Evolutionary conservation across 306 rosid genomes (phyloP).

Genomic region (Begonia loranthoides): DNA sequence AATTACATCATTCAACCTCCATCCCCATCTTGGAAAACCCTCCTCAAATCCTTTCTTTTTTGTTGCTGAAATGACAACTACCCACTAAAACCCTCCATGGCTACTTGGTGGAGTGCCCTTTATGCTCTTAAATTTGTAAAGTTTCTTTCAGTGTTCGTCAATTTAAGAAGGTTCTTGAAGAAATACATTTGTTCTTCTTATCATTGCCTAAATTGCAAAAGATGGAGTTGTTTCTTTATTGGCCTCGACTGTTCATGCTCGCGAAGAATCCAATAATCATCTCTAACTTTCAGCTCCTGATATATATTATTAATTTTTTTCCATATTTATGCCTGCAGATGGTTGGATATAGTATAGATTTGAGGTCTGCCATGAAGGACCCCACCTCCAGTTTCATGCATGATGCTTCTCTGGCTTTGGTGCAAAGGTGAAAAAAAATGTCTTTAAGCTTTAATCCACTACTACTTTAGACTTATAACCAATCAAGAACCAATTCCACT

Average conservation of each 20-base stretch:
- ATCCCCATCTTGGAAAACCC: too few species aligned
- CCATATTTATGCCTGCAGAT: neutral
- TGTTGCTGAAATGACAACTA: too few species aligned
- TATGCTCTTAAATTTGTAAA: neutral
- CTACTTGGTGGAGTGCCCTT: too few species aligned
- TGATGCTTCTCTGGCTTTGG: neutral
- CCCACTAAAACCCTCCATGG: too few species aligned
- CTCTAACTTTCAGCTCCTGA: too few species aligned
- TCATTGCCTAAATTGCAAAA: constrained; percentile 28
- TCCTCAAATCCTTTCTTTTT: too few species aligned
- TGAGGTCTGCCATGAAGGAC: neutral
- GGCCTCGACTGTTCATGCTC: constrained; percentile 8
- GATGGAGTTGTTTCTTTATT: constrained; percentile 1
- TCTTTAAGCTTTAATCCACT: neutral
- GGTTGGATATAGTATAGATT: neutral
- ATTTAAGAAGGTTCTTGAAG: constrained; percentile 15
- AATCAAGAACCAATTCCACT: constrained; percentile 30
- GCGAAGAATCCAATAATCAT: neutral
- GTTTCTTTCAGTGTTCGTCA: constrained; percentile 3
- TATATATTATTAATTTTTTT: neutral
- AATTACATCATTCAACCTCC: too few species aligned
- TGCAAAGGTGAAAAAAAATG: neutral
- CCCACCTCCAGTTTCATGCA: neutral
- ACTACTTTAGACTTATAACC: constrained; percentile 10
- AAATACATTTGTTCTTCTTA: constrained; percentile 4